Evolutionary conservation across 305 asterid species (phyloP).

Genomic region (Fraxinus albicans): DNA sequence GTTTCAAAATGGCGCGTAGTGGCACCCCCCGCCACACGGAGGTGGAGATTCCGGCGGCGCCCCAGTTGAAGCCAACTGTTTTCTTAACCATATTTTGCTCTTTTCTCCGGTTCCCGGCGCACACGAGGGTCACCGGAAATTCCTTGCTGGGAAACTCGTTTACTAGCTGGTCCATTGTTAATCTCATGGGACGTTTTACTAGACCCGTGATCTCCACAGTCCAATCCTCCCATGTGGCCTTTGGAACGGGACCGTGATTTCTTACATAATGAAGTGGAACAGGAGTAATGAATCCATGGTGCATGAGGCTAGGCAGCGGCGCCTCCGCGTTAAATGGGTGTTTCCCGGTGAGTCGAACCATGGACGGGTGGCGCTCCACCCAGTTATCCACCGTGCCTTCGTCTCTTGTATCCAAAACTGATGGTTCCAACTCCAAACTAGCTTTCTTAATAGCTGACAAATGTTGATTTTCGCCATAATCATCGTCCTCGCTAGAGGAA

Average conservation of each 20-base stretch:
- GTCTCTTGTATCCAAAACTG: slow-evolving; percentile 62
- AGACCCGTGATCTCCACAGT: slow-evolving; percentile 76
- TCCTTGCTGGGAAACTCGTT: slow-evolving; percentile 57
- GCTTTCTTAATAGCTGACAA: slow-evolving; percentile 36
- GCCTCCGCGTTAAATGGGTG: slow-evolving; percentile 98
- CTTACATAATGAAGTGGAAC: slow-evolving; percentile 96
- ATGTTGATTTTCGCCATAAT: slow-evolving; percentile 37
- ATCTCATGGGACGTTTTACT: slow-evolving; percentile 49
- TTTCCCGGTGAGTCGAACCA: slow-evolving; percentile 89
- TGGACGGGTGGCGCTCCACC: slow-evolving; percentile 69
- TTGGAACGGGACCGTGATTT: slow-evolving; percentile 88
- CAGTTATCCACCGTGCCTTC: slow-evolving; percentile 74
- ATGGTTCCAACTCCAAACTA: slow-evolving; percentile 65
- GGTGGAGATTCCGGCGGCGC: slow-evolving; percentile 76
- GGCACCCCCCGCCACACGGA: slow-evolving; percentile 94
- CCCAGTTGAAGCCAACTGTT: slow-evolving; percentile 91
- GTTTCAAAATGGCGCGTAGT: slow-evolving; percentile 52
- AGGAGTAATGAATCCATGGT: slow-evolving; percentile 94
- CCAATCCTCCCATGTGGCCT: slow-evolving; percentile 65
- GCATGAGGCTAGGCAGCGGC: slow-evolving; percentile 74
- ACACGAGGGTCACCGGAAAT: slow-evolving; percentile 74
- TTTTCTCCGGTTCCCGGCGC: slow-evolving; percentile 89
- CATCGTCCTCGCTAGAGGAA: slow-evolving; percentile 51
- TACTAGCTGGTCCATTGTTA: slow-evolving; percentile 70
- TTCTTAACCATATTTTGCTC: slow-evolving; percentile 88